phyloP scores from a whole-genome alignment of 257 asterid species.

The Coffea canephora region DNA sequence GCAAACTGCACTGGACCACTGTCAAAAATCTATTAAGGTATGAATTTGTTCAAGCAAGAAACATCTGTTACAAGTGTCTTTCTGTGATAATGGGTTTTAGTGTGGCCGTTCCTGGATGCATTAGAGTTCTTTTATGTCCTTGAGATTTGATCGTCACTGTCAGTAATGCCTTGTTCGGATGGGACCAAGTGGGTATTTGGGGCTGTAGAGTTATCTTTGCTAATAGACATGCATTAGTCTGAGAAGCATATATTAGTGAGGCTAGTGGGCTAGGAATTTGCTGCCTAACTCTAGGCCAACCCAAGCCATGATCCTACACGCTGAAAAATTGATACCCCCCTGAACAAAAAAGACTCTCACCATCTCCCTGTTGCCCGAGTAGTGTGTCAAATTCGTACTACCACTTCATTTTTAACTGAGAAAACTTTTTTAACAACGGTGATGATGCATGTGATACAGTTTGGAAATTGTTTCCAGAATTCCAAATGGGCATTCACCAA shows the following conservation, averaged over 20 bases:
- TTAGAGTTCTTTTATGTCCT: background rate
- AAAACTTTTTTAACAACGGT: background rate
- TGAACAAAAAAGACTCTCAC: background rate
- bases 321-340: background rate
- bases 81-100: background rate
- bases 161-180: background rate
- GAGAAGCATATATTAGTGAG: background rate
- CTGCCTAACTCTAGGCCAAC: background rate
- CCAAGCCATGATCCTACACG: background rate
- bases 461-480: background rate
- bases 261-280: background rate
- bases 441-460: too few relatives aligned
- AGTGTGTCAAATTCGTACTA: background rate
- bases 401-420: background rate
- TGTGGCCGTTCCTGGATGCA: background rate
- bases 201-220: background rate
- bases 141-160: background rate
- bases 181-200: background rate
- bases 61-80: background rate
- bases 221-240: background rate
- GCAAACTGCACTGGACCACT: conserved; percentile 66
- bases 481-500: background rate
- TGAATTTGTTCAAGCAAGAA: conserved; percentile 7
- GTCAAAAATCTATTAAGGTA: conserved; percentile 73
- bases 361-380: background rate